These are phyloP conservation scores for Lecanosticta acicola DNA, from an alignment of 2,329 filamentous ascomycete species.

Conservation along the genomic window DNA sequence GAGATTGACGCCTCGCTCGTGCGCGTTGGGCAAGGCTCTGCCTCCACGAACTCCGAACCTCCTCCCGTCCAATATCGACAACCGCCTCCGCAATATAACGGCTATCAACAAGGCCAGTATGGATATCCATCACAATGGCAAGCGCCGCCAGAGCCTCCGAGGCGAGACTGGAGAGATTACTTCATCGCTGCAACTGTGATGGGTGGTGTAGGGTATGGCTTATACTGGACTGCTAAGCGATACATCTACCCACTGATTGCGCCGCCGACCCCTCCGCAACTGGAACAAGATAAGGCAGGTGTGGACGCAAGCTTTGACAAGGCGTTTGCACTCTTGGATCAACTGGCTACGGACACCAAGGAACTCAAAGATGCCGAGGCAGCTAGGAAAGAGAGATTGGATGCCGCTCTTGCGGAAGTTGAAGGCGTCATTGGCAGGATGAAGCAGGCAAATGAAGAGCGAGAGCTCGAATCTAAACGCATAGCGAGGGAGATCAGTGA, in stretches of 20 bases:
- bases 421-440: slow-evolving; percentile 76
- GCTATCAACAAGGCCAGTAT: slow-evolving; percentile 33
- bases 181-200: slow-evolving; percentile 99
- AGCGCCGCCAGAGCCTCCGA: slow-evolving; percentile 58
- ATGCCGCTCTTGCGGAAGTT: slow-evolving; percentile 74
- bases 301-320: slow-evolving; percentile 93
- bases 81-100: slow-evolving; percentile 30
- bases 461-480: slow-evolving; percentile 81
- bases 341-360: slow-evolving; percentile 84
- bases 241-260: slow-evolving; percentile 88
- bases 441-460: slow-evolving; percentile 71
- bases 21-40: slow-evolving; percentile 58
- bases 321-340: slow-evolving; percentile 85
- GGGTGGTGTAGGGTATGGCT: slow-evolving; percentile 78
- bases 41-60: slow-evolving; percentile 40
- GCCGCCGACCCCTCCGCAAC: slow-evolving; percentile 85
- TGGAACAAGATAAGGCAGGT: slow-evolving; percentile 87
- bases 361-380: slow-evolving; percentile 82
- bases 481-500: slow-evolving; percentile 80
- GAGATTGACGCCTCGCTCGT: slow-evolving; percentile 83
- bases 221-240: slow-evolving; percentile 85
- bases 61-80: slow-evolving; percentile 37
- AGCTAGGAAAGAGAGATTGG: slow-evolving; percentile 74
- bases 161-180: slow-evolving; percentile 95
- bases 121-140: slow-evolving; percentile 46